Conservation (phyloP, 2,329 filamentous ascomycete species). For the Scedosporium minutisporum region DNA sequence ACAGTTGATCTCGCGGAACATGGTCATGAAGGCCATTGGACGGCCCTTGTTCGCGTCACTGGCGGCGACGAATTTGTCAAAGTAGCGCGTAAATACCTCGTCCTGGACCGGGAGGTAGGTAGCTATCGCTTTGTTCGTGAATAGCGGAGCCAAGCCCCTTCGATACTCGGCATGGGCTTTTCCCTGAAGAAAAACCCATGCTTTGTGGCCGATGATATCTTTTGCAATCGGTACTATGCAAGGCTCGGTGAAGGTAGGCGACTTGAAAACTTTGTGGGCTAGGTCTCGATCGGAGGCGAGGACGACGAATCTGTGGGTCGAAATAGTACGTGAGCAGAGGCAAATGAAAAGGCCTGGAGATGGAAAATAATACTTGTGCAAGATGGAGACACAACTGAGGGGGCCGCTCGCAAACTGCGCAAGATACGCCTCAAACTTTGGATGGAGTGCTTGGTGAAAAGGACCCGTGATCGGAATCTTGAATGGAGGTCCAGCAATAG, state of each 20-base stretch:
- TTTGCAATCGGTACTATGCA: constrained; percentile 69
- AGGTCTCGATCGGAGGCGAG: constrained; percentile 69
- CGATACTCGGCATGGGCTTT: constrained; percentile 69
- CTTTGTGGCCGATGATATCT: constrained; percentile 60
- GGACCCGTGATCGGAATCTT: constrained; percentile 65
- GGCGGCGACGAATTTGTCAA: constrained; percentile 54
- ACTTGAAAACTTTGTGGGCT: constrained; percentile 75
- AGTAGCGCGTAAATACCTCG: constrained; percentile 62
- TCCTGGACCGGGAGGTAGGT: constrained; percentile 66
- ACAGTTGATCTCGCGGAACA: constrained; percentile 70
- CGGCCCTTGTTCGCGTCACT: constrained; percentile 42
- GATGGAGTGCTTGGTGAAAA: constrained; percentile 65
- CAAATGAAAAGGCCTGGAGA: background rate
- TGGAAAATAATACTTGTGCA: constrained; percentile 57
- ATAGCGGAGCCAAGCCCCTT: constrained; percentile 63
- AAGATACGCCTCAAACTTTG: constrained; percentile 64
- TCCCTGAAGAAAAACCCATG: constrained; percentile 74
- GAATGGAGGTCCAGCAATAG: constrained; percentile 52
- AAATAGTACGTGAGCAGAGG: background rate
- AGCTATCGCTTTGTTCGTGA: constrained; percentile 62
- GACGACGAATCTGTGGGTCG: constrained; percentile 56
- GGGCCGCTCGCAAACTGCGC: constrained; percentile 71
- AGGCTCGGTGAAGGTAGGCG: constrained; percentile 62
- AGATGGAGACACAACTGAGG: constrained; percentile 72
- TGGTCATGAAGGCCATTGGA: constrained; percentile 58